A percentile compares a stretch with the other conserved stretches of the same genome.
Conservation (phyloP, 805 yeast species). For the Naumovozyma baii region DNA sequence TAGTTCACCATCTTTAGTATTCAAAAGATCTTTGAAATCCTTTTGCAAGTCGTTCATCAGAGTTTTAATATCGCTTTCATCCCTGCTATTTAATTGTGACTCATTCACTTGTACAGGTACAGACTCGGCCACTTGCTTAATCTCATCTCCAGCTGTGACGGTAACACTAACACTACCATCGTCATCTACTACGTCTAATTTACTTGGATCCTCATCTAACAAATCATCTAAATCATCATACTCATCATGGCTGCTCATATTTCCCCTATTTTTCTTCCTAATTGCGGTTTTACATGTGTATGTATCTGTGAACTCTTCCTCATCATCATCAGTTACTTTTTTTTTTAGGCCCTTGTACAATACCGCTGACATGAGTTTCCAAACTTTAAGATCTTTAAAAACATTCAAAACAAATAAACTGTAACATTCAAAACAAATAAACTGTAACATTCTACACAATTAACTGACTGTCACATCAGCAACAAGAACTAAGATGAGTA, state of each 20-base stretch:
- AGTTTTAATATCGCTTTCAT: slow-evolving; percentile 28
- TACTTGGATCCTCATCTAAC: slow-evolving; percentile 56
- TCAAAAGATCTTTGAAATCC: slow-evolving; percentile 21
- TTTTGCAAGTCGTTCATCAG: slow-evolving; percentile 21
- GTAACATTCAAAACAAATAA: neutral
- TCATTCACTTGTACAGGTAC: neutral
- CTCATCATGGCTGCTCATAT: slow-evolving; percentile 33
- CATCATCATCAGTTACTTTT: no score
- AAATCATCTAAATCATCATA: slow-evolving; percentile 73
- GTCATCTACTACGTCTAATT: slow-evolving; percentile 48
- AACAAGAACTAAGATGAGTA: slow-evolving; percentile 27
- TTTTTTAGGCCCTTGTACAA: no score
- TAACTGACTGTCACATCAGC: neutral
- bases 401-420: neutral
- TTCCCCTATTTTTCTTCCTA: neutral
- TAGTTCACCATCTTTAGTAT: slow-evolving; percentile 13
- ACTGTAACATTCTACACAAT: neutral
- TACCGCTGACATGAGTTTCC: neutral
- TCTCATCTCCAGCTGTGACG: neutral
- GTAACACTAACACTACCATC: no score
- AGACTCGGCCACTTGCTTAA: neutral
- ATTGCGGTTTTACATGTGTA: neutral
- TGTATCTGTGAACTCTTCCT: neutral
- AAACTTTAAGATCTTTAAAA: neutral
- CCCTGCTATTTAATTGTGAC: neutral